These are phyloP conservation scores for Fusarium sp. DNA, from an alignment of 2,329 filamentous ascomycete species.

Conservation along the genomic window DNA sequence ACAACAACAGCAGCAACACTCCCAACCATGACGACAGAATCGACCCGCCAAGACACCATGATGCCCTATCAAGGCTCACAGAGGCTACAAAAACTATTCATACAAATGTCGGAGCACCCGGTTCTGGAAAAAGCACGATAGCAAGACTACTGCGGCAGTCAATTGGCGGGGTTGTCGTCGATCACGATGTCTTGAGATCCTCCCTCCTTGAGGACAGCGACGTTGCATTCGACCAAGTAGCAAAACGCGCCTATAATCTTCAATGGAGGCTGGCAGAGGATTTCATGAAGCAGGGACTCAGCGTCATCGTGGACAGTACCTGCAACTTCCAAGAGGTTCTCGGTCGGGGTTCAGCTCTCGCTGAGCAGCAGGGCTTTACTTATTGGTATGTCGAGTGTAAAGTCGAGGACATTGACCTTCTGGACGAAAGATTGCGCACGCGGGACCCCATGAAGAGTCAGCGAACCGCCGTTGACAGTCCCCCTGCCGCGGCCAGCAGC, in stretches of 20 bases:
- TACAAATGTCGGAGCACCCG: constrained; percentile 55
- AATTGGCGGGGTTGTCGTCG: constrained; percentile 47
- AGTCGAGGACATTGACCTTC: constrained; percentile 44
- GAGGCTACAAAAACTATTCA: background rate
- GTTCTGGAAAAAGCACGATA: constrained; percentile 53
- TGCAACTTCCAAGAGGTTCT: constrained; percentile 51
- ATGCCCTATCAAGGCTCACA: background rate
- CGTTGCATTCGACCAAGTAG: constrained; percentile 46
- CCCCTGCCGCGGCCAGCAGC: constrained; percentile 35
- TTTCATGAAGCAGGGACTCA: constrained; percentile 48
- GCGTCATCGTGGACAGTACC: constrained; percentile 52
- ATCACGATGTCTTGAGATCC: constrained; percentile 52
- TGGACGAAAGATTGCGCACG: constrained; percentile 44
- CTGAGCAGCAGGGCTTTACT: constrained; percentile 25
- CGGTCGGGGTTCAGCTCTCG: constrained; percentile 45
- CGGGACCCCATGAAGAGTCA: constrained; percentile 47
- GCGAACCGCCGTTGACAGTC: constrained; percentile 41
- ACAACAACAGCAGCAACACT: background rate
- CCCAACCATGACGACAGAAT: background rate
- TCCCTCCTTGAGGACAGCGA: constrained; percentile 43
- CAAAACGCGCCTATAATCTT: constrained; percentile 48
- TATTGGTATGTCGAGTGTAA: constrained; percentile 50
- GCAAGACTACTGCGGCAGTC: constrained; percentile 44
- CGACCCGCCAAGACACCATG: background rate
- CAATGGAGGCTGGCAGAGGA: constrained; percentile 52